Evolutionary conservation across 129 eudicot genomes (phyloP), one percentile per base, ranked within the genome.

Genomic region (Ambrosia artemisiifolia): DNA sequence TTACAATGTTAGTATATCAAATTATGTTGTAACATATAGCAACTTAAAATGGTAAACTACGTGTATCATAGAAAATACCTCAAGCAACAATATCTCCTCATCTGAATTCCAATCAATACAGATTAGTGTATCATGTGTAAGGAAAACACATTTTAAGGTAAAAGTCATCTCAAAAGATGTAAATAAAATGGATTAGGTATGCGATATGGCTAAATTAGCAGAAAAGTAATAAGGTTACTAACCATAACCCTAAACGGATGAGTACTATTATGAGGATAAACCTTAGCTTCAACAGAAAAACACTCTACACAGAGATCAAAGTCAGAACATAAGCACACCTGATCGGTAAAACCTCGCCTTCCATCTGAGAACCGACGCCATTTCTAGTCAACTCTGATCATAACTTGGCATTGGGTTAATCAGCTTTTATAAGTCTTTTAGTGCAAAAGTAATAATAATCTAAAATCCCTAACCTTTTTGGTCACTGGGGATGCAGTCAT

Each of bases 21-120:
- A n/a, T 49, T 49, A 43, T 65, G 33, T 24, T 44, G 55, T 43
- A 42, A 65, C 55, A 44, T 49, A 43, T 8, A 65, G 36, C 20
- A 65, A 19, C 54, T 42, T 65, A 43, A 65, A 13, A 19, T 55
- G 49, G 47, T 55, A 65, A 18, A 50, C 19, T 56, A 42, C 14
- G 43, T 56, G 54, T 20, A 38, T 49, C 14, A 19, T 12, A 17
- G 57, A 43, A 50, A 67, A 32, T 85, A 94, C 98, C 96, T 94
- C 98, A 66, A 94, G 84, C 34, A 94, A 89, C 71, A 94, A 75
- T 66, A 86, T 94, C 84, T 94, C 98, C 73, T 94, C 98, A 68
- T 94, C 98, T 49, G 95, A 96, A 84, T 94, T 90, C 98, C 98
- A 94, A 78, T 94, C 96, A 65, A 91, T 72, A 77, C 95, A 85